Conservation (phyloP, 2,329 filamentous ascomycete species). For the Colletotrichum truncatum region DNA sequence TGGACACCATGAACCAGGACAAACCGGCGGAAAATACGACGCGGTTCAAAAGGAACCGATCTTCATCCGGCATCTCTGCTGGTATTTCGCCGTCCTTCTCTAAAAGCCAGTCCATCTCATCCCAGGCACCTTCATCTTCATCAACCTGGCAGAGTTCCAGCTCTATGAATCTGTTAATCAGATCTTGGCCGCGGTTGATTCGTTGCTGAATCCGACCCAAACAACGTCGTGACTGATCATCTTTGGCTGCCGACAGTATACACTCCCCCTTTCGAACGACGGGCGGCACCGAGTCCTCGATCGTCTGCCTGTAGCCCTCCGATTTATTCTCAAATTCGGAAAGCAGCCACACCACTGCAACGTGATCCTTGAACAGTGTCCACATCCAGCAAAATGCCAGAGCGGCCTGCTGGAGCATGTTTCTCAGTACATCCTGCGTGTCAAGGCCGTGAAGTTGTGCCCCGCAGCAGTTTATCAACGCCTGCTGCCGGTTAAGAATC, state of each 20-base stretch:
- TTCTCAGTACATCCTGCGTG: conserved; percentile 7
- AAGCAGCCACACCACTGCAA: conserved; percentile 7
- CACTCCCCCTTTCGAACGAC: conserved; percentile 9
- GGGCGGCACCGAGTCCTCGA: conserved; percentile 1
- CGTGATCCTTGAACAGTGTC: conserved; percentile 10
- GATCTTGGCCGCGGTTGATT: conserved; percentile 11
- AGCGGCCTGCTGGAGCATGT: conserved; percentile 18
- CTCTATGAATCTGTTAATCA: conserved; percentile 16
- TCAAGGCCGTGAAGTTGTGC: conserved; percentile 6
- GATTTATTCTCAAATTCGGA: neutral
- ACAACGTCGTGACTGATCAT: neutral
- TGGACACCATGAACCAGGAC: conserved; percentile 28
- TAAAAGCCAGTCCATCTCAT: conserved; percentile 17
- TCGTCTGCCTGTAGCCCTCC: neutral
- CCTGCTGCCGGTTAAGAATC: conserved; percentile 30
- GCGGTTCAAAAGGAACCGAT: conserved; percentile 9
- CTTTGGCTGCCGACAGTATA: neutral
- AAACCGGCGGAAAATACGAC: conserved; percentile 20
- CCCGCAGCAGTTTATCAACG: conserved; percentile 20
- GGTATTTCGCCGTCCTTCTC: conserved; percentile 22
- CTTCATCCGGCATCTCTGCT: conserved; percentile 1
- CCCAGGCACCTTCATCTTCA: neutral
- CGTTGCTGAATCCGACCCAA: conserved; percentile 14
- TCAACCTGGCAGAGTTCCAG: conserved; percentile 10
- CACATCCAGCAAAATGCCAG: conserved; percentile 22